phyloP scores from a whole-genome alignment of 495 filamentous ascomycete species.

The Hyaloscypha bicolor region DNA sequence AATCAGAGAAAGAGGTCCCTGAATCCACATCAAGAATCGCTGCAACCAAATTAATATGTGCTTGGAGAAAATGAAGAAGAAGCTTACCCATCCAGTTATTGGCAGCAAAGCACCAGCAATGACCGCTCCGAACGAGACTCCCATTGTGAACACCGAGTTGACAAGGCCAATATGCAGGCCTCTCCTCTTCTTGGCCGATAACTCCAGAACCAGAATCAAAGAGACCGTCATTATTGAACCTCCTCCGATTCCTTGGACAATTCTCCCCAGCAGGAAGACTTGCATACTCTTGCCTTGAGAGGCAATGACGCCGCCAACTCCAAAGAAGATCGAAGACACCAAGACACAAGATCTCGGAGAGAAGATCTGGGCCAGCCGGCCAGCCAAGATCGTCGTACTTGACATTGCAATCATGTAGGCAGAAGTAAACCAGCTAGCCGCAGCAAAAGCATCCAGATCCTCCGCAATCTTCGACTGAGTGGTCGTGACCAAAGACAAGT shows the following conservation, averaged over 20 bases:
- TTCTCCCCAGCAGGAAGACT: constrained; percentile 67
- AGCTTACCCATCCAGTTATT: constrained; percentile 67
- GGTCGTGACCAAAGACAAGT: constrained; percentile 77
- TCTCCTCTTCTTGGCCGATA: constrained; percentile 62
- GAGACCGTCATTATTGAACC: constrained; percentile 67
- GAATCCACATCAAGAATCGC: constrained; percentile 69
- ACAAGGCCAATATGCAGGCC: constrained; percentile 71
- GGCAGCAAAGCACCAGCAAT: constrained; percentile 65
- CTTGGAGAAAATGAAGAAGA: neutral
- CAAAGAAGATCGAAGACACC: constrained; percentile 55
- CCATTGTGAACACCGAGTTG: constrained; percentile 67
- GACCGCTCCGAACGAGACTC: constrained; percentile 70
- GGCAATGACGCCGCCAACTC: constrained; percentile 63
- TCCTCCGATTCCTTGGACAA: constrained; percentile 63
- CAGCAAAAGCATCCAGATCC: constrained; percentile 70
- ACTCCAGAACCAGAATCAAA: constrained; percentile 69
- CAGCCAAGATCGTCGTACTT: constrained; percentile 64
- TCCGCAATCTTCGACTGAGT: constrained; percentile 71
- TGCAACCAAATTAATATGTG: constrained; percentile 32
- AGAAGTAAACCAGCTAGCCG: constrained; percentile 76
- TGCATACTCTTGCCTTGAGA: constrained; percentile 56
- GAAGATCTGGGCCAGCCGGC: constrained; percentile 69
- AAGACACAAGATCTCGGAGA: constrained; percentile 63
- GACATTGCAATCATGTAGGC: constrained; percentile 73
- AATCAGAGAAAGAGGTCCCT: constrained; percentile 59